Percentiles rank a stretch among this genome's conserved stretches.
phyloP scores from a whole-genome alignment of 2,329 filamentous ascomycete species.

The Blumeria graminis region DNA sequence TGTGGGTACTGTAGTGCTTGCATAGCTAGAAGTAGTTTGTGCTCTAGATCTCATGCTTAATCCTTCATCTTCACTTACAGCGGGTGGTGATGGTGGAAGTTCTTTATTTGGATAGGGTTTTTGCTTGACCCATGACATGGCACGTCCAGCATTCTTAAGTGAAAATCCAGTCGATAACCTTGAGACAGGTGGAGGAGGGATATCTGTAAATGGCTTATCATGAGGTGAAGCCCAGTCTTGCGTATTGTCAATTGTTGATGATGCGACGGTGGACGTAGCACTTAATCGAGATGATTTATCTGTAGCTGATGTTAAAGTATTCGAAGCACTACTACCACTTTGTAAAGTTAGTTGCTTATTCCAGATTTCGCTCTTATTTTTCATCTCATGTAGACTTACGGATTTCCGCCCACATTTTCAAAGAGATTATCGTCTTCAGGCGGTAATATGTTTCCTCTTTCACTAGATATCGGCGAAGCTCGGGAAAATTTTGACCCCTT shows the following conservation, averaged over 20 bases:
- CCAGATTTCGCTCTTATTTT: neutral
- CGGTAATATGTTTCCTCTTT: constrained; percentile 9
- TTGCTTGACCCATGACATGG: constrained; percentile 15
- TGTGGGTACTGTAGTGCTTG: constrained; percentile 15
- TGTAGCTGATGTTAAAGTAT: constrained; percentile 16
- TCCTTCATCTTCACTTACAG: constrained; percentile 6
- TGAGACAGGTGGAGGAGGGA: constrained; percentile 12
- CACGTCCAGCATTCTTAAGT: constrained; percentile 14
- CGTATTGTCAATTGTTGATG: constrained; percentile 12
- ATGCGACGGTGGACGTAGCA: constrained; percentile 15
- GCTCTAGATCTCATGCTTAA: constrained; percentile 9
- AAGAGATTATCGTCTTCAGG: constrained; percentile 15
- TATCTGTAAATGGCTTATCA: constrained; percentile 12
- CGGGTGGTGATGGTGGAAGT: constrained; percentile 6
- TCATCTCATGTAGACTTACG: constrained; percentile 11
- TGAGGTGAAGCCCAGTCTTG: constrained; percentile 13
- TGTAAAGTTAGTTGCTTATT: constrained; percentile 6
- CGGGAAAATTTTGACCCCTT: constrained; percentile 12
- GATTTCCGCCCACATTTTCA: constrained; percentile 13
- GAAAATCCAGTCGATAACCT: constrained; percentile 13
- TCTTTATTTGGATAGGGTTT: constrained; percentile 10
- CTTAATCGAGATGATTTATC: constrained; percentile 16
- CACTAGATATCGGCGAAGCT: constrained; percentile 3
- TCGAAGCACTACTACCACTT: constrained; percentile 16
- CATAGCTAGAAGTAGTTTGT: constrained; percentile 14